Conservation (phyloP, 345 rosid genomes). For the Dovyalis caffra region DNA sequence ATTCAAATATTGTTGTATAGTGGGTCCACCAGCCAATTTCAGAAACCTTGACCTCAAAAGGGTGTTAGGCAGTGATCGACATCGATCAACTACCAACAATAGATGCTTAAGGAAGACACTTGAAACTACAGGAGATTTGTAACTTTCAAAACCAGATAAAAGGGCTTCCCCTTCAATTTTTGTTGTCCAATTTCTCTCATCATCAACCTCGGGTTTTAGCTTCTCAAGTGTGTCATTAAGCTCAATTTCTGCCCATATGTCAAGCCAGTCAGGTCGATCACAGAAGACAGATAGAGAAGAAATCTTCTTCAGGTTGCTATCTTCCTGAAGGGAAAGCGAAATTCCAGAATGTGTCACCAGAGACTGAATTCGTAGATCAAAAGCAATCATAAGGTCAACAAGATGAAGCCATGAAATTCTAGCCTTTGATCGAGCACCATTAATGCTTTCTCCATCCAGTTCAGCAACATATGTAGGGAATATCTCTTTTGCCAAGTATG, state of each 20-base stretch:
- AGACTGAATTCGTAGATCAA: slow-evolving; percentile 74
- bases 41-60: slow-evolving; percentile 71
- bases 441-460: slow-evolving; percentile 47
- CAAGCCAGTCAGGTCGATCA: slow-evolving; percentile 91
- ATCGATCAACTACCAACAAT: slow-evolving; percentile 64
- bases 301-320: slow-evolving; percentile 59
- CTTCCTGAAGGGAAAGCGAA: slow-evolving; percentile 65
- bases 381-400: slow-evolving; percentile 82
- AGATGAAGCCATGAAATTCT: slow-evolving; percentile 83
- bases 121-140: slow-evolving; percentile 65
- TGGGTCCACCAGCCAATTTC: slow-evolving; percentile 61
- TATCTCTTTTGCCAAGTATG: slow-evolving; percentile 75
- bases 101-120: slow-evolving; percentile 48
- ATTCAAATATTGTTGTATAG: slow-evolving; percentile 59
- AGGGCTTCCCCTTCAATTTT: slow-evolving; percentile 59
- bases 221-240: slow-evolving; percentile 61
- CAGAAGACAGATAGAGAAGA: slow-evolving; percentile 79
- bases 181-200: slow-evolving; percentile 67
- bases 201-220: slow-evolving; percentile 51
- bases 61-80: slow-evolving; percentile 57
- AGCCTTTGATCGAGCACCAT: slow-evolving; percentile 49
- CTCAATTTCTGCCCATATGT: slow-evolving; percentile 88
- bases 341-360: slow-evolving; percentile 77
- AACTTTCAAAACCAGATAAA: slow-evolving; percentile 57
- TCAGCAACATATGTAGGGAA: slow-evolving; percentile 64